Evolutionary conservation across 2,329 filamentous ascomycete species (phyloP).

Genomic region (Cladosporium cucumerinum): DNA sequence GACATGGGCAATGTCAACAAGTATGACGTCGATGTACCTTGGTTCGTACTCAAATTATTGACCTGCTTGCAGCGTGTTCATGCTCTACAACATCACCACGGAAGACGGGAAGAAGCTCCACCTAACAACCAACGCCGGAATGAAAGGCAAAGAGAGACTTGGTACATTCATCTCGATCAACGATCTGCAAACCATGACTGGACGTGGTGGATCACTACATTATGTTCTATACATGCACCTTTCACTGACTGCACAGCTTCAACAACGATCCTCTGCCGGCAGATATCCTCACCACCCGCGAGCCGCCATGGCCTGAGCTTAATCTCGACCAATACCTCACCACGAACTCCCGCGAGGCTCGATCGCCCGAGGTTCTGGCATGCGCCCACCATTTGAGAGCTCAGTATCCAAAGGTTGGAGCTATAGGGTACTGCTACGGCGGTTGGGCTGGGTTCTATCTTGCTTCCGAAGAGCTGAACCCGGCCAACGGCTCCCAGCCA

Average conservation of each 20-base stretch:
- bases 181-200: background rate
- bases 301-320: constrained; percentile 22
- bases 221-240: background rate
- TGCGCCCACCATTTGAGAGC: constrained; percentile 37
- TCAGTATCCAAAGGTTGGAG: constrained; percentile 40
- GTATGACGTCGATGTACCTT: background rate
- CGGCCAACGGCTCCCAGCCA: constrained; percentile 16
- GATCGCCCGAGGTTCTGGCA: constrained; percentile 39
- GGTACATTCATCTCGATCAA: background rate
- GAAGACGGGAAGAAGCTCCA: background rate
- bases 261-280: constrained; percentile 22
- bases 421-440: constrained; percentile 52
- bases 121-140: background rate
- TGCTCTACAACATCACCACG: background rate
- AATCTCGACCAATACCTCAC: constrained; percentile 24
- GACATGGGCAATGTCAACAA: background rate
- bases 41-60: background rate
- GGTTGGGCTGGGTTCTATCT: constrained; percentile 52
- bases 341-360: constrained; percentile 25
- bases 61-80: background rate
- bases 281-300: constrained; percentile 17
- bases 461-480: constrained; percentile 38
- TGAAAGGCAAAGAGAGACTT: background rate
- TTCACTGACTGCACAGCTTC: constrained; percentile 20
- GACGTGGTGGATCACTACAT: background rate